These are phyloP conservation scores for Cladosporium cucumerinum DNA, from an alignment of 2,329 filamentous ascomycete species.

Conservation along the genomic window DNA sequence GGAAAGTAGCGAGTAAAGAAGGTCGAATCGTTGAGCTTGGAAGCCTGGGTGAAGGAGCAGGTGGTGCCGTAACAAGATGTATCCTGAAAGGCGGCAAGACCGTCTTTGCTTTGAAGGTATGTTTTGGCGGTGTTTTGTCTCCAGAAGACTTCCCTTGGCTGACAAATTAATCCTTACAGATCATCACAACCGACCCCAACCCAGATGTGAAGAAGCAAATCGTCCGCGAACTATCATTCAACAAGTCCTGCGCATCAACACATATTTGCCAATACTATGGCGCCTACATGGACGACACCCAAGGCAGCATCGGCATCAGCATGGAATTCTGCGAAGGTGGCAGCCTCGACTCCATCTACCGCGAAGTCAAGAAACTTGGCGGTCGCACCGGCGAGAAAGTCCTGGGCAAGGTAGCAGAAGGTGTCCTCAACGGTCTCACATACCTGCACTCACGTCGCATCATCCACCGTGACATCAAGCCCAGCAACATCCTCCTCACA, in stretches of 20 bases:
- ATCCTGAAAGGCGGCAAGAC: conserved; percentile 88
- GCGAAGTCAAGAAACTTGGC: conserved; percentile 91
- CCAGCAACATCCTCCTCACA: conserved; percentile 92
- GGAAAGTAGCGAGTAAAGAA: conserved; percentile 88
- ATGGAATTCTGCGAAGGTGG: conserved; percentile 99
- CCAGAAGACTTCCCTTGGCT: background rate
- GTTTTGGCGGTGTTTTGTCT: conserved; percentile 20
- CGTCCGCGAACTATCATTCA: conserved; percentile 91
- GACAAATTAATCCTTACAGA: conserved; percentile 50
- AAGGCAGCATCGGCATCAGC: conserved; percentile 93
- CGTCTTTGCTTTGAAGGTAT: conserved; percentile 91
- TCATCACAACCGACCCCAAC: conserved; percentile 97
- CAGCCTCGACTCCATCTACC: conserved; percentile 93
- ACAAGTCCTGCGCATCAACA: conserved; percentile 92
- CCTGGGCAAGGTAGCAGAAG: conserved; percentile 92
- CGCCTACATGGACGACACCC: conserved; percentile 93
- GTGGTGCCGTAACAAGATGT: conserved; percentile 90
- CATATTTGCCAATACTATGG: conserved; percentile 98
- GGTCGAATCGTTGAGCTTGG: conserved; percentile 85
- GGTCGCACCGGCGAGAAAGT: conserved; percentile 96
- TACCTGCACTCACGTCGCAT: conserved; percentile 96
- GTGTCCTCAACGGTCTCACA: conserved; percentile 86
- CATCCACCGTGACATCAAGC: conserved; percentile 98
- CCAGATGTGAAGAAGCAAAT: conserved; percentile 99
- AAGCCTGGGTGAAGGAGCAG: conserved; percentile 88